Evolutionary conservation across 2,329 filamentous ascomycete genomes (phyloP), one percentile per base, ranked within the genome.

Genomic region (Fusarium sp.): DNA sequence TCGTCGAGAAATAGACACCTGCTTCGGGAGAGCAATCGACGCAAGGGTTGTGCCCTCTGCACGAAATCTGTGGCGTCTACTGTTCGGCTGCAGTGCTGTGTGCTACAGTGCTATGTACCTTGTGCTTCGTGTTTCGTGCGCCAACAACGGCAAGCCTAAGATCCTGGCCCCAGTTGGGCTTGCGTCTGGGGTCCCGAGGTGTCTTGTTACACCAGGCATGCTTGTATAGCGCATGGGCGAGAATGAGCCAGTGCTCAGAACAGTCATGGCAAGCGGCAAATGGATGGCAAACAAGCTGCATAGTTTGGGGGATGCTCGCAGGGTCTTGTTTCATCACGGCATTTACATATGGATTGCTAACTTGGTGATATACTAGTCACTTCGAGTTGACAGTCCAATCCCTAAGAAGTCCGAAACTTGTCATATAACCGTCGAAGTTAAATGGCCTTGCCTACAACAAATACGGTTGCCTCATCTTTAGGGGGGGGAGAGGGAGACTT

Each of bases 161-260:
- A 70, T 52, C 52, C 51, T 57, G 44, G 55, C 53, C 53, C 61
- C 47, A 54, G 40, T 40, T 57, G 52, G 59, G 56, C 52, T 61
- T 46, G 44, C 40, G 28, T 46, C 50, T 63, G 54, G 57, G 47
- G 39, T 66, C 51, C 57, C 34, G 63, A 65, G 36, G 66, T 57
- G 63, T 58, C 27, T 65, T 44, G 51, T 69, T 68, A 55, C 57
- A 73, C 69, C 31, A 43, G 46, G 15, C 62, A 43, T 71, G 63
- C 57, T 66, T 62, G 59, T 53, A 54, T 60, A 58, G 47, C 43
- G 55, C 67, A 57, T 63, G 55, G 52, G 23, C 40, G 41, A 53
- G 40, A 47, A 62, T 16, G 40, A 52, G 57, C 51, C 60, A 52
- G 57, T 60, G 61, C 62, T 66, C 47, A 46, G 41, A 61, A 51